A percentile compares a stretch with the other conserved stretches of the same genome.
phyloP scores from a whole-genome alignment of 1,284 basidiomycete genomes.

The Neolentinus lepideus region DNA sequence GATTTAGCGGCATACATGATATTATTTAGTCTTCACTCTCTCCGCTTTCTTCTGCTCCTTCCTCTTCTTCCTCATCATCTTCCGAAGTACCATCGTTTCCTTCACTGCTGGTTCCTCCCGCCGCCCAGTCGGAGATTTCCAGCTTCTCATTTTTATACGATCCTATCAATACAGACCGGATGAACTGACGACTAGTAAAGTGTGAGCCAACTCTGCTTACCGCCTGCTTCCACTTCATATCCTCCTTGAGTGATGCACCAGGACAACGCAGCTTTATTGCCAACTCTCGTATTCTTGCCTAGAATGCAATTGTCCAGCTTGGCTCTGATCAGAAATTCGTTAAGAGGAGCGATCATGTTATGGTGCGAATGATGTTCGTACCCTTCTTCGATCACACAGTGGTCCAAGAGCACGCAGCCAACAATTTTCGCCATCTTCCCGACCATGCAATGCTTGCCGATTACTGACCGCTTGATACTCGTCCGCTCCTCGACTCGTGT shows the following conservation, averaged over 20 bases:
- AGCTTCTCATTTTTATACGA: constrained; percentile 3
- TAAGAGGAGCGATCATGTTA: constrained; percentile 2
- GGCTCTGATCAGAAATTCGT: constrained; percentile 41
- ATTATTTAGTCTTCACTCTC: background rate
- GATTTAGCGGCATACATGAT: too few relatives aligned
- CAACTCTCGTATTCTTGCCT: constrained; percentile 77
- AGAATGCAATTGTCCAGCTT: constrained; percentile 89
- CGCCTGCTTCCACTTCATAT: constrained; percentile 71
- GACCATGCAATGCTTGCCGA: constrained; percentile 86
- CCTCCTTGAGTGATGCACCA: constrained; percentile 87
- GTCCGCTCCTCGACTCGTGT: constrained; percentile 81
- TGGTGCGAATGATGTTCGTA: constrained; percentile 26
- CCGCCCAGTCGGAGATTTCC: constrained; percentile 3
- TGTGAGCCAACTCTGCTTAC: constrained; percentile 32
- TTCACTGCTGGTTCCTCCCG: constrained; percentile 2
- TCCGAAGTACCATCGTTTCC: background rate
- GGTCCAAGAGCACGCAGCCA: constrained; percentile 87
- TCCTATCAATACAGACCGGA: background rate
- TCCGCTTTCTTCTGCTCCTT: background rate
- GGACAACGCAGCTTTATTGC: constrained; percentile 71
- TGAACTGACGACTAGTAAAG: background rate
- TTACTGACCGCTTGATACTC: constrained; percentile 81
- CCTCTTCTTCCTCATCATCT: background rate
- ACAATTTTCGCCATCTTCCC: constrained; percentile 82
- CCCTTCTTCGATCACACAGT: constrained; percentile 86